A percentile compares a stretch with the other conserved stretches of the same genome.
Conservation (phyloP, 208 protist genomes). For the Trypanosoma lewisi region DNA sequence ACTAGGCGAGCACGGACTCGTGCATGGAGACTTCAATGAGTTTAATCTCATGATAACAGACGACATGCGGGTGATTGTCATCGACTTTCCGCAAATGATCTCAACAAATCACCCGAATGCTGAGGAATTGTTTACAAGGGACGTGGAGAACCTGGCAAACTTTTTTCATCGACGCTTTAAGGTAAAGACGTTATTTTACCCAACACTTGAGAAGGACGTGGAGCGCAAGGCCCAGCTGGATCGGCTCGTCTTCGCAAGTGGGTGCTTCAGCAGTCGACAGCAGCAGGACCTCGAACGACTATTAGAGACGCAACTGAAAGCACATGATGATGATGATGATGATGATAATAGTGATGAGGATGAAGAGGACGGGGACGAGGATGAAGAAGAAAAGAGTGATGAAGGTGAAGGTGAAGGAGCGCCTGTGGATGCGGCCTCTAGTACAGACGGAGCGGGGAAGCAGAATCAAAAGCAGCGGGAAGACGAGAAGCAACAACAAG, state of each 20-base stretch:
- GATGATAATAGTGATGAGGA: slow-evolving; percentile 16
- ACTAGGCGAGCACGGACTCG: slow-evolving; percentile 93
- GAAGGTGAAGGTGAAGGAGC: not conserved
- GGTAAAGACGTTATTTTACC: slow-evolving; percentile 63
- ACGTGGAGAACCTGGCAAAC: slow-evolving; percentile 95
- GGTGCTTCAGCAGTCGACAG: slow-evolving; percentile 66
- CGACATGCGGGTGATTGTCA: slow-evolving; percentile 93
- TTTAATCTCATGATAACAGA: slow-evolving; percentile 98
- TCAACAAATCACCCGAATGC: slow-evolving; percentile 96
- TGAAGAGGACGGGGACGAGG: slow-evolving; percentile 28
- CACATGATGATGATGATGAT: slow-evolving; percentile 4
- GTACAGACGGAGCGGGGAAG: slow-evolving; percentile 2
- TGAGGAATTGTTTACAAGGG: slow-evolving; percentile 94
- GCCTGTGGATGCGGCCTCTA: too few relatives aligned
- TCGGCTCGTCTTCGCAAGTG: slow-evolving; percentile 78
- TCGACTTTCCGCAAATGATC: slow-evolving; percentile 99
- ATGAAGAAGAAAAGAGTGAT: slow-evolving; percentile 2
- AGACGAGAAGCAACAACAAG: slow-evolving; percentile 17
- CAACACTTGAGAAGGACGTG: slow-evolving; percentile 75
- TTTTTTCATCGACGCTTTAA: slow-evolving; percentile 95
- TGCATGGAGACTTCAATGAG: slow-evolving; percentile 99
- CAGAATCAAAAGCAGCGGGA: slow-evolving; percentile 4
- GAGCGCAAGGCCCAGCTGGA: slow-evolving; percentile 72
- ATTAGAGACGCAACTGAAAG: slow-evolving; percentile 46
- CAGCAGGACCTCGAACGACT: slow-evolving; percentile 74